These are phyloP conservation scores for Lactarius trivialis DNA, from an alignment of 768 basidiomycete species.

Conservation along the genomic window DNA sequence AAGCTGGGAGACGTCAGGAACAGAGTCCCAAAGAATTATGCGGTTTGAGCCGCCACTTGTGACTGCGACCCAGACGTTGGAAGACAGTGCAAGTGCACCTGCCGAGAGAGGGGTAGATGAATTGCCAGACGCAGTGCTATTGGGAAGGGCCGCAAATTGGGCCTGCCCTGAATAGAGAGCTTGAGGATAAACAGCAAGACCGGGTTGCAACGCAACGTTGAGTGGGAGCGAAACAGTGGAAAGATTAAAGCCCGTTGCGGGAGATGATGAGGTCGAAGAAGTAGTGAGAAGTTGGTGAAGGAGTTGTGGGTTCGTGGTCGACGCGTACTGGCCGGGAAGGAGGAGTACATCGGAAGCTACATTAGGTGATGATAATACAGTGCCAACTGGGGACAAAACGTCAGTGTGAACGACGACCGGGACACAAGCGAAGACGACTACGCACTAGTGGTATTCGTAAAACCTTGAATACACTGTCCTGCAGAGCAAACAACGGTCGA, in stretches of 20 bases:
- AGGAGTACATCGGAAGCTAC: slow-evolving; percentile 50
- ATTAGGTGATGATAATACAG: slow-evolving; percentile 52
- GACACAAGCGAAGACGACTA: slow-evolving; percentile 27
- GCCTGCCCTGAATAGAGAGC: slow-evolving; percentile 60
- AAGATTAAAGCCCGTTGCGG: slow-evolving; percentile 61
- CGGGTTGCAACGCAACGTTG: slow-evolving; percentile 57
- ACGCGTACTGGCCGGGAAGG: slow-evolving; percentile 71
- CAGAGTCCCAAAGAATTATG: slow-evolving; percentile 69
- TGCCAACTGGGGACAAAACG: slow-evolving; percentile 51
- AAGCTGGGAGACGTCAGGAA: slow-evolving; percentile 69
- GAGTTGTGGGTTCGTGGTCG: slow-evolving; percentile 63
- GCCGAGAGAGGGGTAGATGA: slow-evolving; percentile 38
- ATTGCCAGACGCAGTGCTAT: slow-evolving; percentile 38
- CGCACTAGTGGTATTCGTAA: slow-evolving; percentile 63
- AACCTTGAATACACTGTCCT: slow-evolving; percentile 81
- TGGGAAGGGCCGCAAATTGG: slow-evolving; percentile 52
- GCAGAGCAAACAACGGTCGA: slow-evolving; percentile 73
- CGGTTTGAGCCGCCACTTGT: slow-evolving; percentile 48
- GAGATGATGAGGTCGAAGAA: slow-evolving; percentile 49
- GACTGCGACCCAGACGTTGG: slow-evolving; percentile 63
- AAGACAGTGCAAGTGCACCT: slow-evolving; percentile 60
- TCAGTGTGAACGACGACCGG: neutral
- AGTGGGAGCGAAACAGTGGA: slow-evolving; percentile 56
- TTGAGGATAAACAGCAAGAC: slow-evolving; percentile 58
- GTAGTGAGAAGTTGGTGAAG: slow-evolving; percentile 63